phyloP scores from a whole-genome alignment of 768 basidiomycete species.

The Naganishia randhawae region DNA sequence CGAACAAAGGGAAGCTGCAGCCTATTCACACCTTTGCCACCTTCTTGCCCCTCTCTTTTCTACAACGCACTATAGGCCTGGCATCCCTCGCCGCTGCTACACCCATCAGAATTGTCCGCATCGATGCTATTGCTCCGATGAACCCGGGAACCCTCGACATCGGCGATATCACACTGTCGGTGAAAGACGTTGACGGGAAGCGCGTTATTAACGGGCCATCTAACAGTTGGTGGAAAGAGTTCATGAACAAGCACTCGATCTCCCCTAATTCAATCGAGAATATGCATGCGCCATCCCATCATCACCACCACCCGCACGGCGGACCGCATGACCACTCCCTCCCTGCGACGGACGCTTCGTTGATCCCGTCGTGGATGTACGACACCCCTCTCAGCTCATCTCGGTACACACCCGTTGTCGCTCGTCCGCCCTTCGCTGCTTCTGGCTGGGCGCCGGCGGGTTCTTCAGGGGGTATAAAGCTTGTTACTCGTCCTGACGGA shows the following conservation, averaged over 20 bases:
- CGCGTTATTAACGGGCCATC: too few species aligned
- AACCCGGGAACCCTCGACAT: background rate
- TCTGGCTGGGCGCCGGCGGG: background rate
- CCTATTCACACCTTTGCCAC: background rate
- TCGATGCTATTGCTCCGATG: background rate
- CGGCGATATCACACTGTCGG: background rate
- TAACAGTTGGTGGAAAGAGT: constrained; percentile 6
- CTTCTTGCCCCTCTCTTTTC: background rate
- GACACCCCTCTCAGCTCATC: background rate
- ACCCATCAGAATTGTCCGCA: background rate
- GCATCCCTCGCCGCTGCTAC: background rate
- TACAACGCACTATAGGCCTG: background rate
- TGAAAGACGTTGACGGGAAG: too few species aligned
- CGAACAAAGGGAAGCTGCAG: background rate
- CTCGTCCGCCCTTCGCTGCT: background rate
- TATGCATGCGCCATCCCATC: background rate
- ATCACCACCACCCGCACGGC: background rate
- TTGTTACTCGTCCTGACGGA: constrained; percentile 1
- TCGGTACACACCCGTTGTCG: background rate
- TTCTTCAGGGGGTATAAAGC: background rate
- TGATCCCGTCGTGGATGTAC: constrained; percentile 11
- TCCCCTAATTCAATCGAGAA: background rate
- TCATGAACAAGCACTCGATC: constrained; percentile 5
- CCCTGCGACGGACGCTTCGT: background rate
- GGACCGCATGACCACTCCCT: constrained; percentile 13